Conservation (phyloP, 805 yeast species). For the Wickerhamomyces sydowiorum region DNA sequence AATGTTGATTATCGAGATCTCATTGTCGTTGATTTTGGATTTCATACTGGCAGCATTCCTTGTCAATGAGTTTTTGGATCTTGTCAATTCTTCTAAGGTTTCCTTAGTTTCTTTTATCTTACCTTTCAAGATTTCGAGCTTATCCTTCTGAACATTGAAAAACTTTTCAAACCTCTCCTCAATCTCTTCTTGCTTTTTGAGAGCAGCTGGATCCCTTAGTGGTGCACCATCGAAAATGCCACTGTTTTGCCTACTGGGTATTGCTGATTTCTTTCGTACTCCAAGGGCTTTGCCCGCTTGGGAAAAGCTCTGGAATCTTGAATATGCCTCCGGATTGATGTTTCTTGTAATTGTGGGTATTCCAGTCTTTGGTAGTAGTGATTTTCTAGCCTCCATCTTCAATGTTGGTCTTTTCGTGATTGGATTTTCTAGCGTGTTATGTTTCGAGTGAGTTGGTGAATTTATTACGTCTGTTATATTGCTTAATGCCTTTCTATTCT, state of each 20-base stretch:
- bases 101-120: conserved; percentile 5
- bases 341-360: background rate
- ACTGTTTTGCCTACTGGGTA: background rate
- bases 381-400: background rate
- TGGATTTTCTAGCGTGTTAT: background rate
- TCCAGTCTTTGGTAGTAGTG: background rate
- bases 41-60: conserved; percentile 7
- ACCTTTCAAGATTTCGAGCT: conserved; percentile 5
- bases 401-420: background rate
- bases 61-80: background rate
- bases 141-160: conserved; percentile 7
- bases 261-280: background rate
- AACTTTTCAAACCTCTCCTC: conserved; percentile 7
- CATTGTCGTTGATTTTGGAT: conserved; percentile 9
- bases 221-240: background rate
- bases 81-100: conserved; percentile 4
- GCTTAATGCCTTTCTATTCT: conserved; percentile 16
- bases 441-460: conserved; percentile 12
- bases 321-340: background rate
- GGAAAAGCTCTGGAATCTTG: background rate
- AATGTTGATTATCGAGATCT: conserved; percentile 8
- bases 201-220: conserved; percentile 11
- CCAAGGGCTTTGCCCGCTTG: conserved; percentile 1
- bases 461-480: conserved; percentile 14
- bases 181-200: conserved; percentile 9